Conservation (phyloP, 2,329 filamentous ascomycete species). For the Aspergillus chevalieri region DNA sequence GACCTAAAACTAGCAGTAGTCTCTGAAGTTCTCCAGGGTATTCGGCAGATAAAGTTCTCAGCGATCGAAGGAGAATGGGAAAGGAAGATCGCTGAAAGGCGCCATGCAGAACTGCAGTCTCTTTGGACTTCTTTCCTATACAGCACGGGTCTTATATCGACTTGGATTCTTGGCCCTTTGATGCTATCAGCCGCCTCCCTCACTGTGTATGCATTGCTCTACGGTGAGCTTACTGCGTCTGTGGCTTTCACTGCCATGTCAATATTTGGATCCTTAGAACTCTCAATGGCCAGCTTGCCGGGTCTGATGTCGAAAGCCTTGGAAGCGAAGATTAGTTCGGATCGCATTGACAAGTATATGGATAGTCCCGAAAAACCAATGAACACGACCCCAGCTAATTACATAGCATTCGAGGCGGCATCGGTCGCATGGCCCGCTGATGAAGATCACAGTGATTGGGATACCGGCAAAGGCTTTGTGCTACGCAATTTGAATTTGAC, state of each 20-base stretch:
- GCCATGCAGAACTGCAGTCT: constrained; percentile 59
- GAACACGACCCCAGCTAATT: constrained; percentile 48
- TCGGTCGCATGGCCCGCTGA: constrained; percentile 66
- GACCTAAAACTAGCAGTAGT: constrained; percentile 68
- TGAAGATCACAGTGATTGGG: constrained; percentile 44
- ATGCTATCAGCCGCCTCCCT: constrained; percentile 66
- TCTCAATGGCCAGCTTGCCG: constrained; percentile 63
- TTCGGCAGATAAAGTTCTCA: constrained; percentile 76
- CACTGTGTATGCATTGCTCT: constrained; percentile 58
- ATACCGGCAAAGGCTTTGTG: constrained; percentile 44
- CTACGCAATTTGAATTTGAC: constrained; percentile 59
- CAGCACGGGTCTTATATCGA: constrained; percentile 58
- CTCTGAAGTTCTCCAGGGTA: constrained; percentile 68
- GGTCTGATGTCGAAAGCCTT: constrained; percentile 65
- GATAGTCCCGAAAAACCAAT: constrained; percentile 59
- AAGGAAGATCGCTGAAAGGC: constrained; percentile 57
- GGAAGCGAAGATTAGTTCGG: constrained; percentile 67
- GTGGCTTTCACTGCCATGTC: constrained; percentile 71
- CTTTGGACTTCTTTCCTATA: constrained; percentile 61
- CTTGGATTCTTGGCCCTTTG: constrained; percentile 67
- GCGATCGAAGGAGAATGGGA: constrained; percentile 71
- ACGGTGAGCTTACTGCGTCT: constrained; percentile 61
- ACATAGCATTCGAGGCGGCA: constrained; percentile 60
- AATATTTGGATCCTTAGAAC: constrained; percentile 68
- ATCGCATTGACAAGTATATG: constrained; percentile 67